Conservation (phyloP, 805 yeast species). For the Lachancea nothofagi region DNA sequence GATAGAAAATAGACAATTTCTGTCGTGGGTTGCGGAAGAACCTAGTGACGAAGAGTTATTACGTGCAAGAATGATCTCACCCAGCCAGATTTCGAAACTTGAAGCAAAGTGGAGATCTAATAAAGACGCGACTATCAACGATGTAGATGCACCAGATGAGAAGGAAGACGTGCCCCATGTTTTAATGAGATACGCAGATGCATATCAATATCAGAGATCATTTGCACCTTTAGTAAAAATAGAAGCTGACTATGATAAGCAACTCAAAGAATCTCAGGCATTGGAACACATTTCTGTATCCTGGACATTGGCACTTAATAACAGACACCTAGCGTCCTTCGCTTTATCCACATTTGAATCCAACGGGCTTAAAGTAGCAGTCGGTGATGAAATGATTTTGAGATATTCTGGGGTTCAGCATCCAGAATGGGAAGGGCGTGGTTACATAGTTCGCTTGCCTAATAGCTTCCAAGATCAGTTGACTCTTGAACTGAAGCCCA, state of each 20-base stretch:
- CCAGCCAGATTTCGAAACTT: slow-evolving; percentile 60
- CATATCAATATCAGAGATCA: slow-evolving; percentile 76
- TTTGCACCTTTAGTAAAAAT: slow-evolving; percentile 78
- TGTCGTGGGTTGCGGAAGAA: slow-evolving; percentile 73
- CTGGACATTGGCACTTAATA: slow-evolving; percentile 68
- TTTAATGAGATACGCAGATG: slow-evolving; percentile 72
- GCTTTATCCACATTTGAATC: slow-evolving; percentile 61
- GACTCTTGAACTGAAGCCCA: slow-evolving; percentile 58
- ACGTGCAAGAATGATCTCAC: slow-evolving; percentile 50
- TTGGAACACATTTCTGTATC: slow-evolving; percentile 63
- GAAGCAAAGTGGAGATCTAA: slow-evolving; percentile 81
- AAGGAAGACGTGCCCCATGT: slow-evolving; percentile 65
- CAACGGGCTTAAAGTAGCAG: slow-evolving; percentile 61
- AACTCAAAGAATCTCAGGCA: slow-evolving; percentile 69
- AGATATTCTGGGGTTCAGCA: slow-evolving; percentile 53
- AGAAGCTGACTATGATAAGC: slow-evolving; percentile 76
- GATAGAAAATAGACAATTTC: slow-evolving; percentile 69
- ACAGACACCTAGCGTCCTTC: slow-evolving; percentile 64
- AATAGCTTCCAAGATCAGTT: slow-evolving; percentile 59
- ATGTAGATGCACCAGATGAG: slow-evolving; percentile 47
- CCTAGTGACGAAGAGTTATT: slow-evolving; percentile 62
- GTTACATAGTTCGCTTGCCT: slow-evolving; percentile 69
- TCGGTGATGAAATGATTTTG: slow-evolving; percentile 78
- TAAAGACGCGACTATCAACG: slow-evolving; percentile 64
- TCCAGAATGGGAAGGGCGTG: slow-evolving; percentile 66